Percentiles rank a stretch among this genome's conserved stretches.
Conservation (phyloP, 108 stramenopile species). For the Cylindrotheca fusiformis region DNA sequence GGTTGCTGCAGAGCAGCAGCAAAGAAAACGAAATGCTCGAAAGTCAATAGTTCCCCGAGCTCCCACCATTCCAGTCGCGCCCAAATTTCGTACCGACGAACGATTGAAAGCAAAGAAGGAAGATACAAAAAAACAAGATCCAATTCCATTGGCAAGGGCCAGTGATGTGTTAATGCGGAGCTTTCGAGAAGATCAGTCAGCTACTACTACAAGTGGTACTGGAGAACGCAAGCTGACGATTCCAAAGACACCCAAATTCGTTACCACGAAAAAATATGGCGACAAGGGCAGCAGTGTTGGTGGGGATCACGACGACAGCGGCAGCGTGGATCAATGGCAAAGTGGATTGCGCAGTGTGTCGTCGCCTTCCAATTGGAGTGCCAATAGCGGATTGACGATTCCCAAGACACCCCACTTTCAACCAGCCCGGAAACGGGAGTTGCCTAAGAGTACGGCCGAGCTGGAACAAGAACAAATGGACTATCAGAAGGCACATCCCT, state of each 20-base stretch:
- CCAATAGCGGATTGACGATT: slow-evolving; percentile 25
- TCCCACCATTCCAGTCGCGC: slow-evolving; percentile 22
- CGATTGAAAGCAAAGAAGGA: slow-evolving; percentile 12
- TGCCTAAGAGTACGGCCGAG: slow-evolving; percentile 43
- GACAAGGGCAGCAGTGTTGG: background rate
- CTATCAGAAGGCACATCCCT: slow-evolving; percentile 40
- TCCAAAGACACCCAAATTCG: slow-evolving; percentile 31
- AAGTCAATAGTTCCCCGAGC: background rate
- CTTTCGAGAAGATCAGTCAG: slow-evolving; percentile 8
- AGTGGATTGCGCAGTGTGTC: slow-evolving; percentile 9
- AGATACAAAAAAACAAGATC: background rate
- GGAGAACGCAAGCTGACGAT: slow-evolving; percentile 15
- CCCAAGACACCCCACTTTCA: slow-evolving; percentile 43
- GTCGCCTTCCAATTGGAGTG: slow-evolving; percentile 16
- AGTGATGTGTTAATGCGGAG: slow-evolving; percentile 8
- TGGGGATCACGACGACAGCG: background rate
- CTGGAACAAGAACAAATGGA: slow-evolving; percentile 44
- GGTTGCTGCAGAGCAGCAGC: background rate
- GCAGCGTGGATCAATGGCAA: slow-evolving; percentile 15
- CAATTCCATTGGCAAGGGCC: slow-evolving; percentile 11
- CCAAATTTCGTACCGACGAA: slow-evolving; percentile 23
- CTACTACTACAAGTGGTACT: background rate
- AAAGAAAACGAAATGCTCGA: background rate
- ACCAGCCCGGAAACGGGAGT: slow-evolving; percentile 21
- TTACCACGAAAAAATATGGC: slow-evolving; percentile 11